Conservation (phyloP, 768 basidiomycete genomes). For the Psilocybe cyanescens region DNA sequence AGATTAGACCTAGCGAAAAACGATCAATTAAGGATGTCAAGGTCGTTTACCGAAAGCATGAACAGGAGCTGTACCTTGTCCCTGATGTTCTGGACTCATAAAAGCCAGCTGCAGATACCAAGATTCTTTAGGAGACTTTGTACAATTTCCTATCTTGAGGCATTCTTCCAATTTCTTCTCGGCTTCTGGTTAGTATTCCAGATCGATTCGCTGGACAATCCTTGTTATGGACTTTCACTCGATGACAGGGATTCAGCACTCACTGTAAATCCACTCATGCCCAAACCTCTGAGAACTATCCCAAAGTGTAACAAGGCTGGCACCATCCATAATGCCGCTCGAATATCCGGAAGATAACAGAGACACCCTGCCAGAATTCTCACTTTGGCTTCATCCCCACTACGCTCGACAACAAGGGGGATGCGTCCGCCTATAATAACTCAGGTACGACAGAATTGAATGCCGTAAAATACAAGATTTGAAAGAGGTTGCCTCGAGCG, state of each 20-base stretch:
- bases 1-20: conserved; percentile 27
- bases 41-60: no score
- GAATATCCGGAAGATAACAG: conserved; percentile 29
- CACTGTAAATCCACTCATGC: conserved; percentile 20
- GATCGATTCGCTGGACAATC: conserved; percentile 19
- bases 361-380: conserved; percentile 26
- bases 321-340: conserved; percentile 24
- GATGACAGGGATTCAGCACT: not conserved
- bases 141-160: conserved; percentile 21
- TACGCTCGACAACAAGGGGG: conserved; percentile 24
- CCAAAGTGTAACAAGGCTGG: conserved; percentile 20
- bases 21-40: not conserved
- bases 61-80: conserved; percentile 23
- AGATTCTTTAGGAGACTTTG: conserved; percentile 24
- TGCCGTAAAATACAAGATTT: no score
- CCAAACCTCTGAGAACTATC: conserved; percentile 22
- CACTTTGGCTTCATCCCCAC: conserved; percentile 1
- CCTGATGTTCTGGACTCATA: conserved; percentile 31
- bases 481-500: no score
- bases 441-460: no score
- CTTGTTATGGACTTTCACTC: not conserved
- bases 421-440: conserved; percentile 27
- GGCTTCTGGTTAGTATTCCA: conserved; percentile 22
- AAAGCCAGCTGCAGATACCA: conserved; percentile 33
- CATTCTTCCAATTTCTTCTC: conserved; percentile 20